Evolutionary conservation across 2,329 filamentous ascomycete genomes (phyloP), one percentile per base, ranked within the genome.

Genomic region (Fusarium sterilihyphosum): DNA sequence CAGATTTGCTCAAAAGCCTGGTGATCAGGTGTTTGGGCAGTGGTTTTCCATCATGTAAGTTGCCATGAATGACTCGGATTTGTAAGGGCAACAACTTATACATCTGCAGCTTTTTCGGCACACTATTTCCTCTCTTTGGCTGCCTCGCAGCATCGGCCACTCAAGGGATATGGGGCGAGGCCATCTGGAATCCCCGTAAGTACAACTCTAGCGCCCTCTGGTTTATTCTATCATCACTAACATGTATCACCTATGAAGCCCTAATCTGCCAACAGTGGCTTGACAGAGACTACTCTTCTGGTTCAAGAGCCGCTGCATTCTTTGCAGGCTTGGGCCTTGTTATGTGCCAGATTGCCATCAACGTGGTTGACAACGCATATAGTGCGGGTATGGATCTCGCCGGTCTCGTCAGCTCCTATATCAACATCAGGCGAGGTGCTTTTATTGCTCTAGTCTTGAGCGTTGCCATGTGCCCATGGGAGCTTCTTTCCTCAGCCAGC

Each of bases 11-110:
- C 35, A 40, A 9, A 54, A 54, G 10, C 35, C 52, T n/a, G 52
- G 52, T 7, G 52, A 54, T 10, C 52, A 54, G 6, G 52, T 54
- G 7, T 54, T 54, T 40, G 52, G 52, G 8, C 52, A 54, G 24
- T 54, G 52, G 52, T 54, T 54, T 10, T 54, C 52, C 14, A 54
- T 54, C 8, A 54, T 54, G 52, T 54, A 5, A 40, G 52, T 54
- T 2, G 2, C 2, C 17, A 9, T 9, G 3, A 26, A 20, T 2
- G 1, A 6, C 13, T 17, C 0, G 4, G 13, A 9, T 22, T 8
- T 22, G 0, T 0, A 38, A 17, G 7, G 0, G 7, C 18, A 17
- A 2, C 2, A 22, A 7, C 33, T 54, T 9, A 54, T 2, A 11
- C 31, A 11, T 29, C 3, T 6, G 4, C 4, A 54, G 52, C 24